Evolutionary conservation across 2,329 filamentous ascomycete genomes (phyloP).

Genomic region (Ilyonectria mors-panacis): DNA sequence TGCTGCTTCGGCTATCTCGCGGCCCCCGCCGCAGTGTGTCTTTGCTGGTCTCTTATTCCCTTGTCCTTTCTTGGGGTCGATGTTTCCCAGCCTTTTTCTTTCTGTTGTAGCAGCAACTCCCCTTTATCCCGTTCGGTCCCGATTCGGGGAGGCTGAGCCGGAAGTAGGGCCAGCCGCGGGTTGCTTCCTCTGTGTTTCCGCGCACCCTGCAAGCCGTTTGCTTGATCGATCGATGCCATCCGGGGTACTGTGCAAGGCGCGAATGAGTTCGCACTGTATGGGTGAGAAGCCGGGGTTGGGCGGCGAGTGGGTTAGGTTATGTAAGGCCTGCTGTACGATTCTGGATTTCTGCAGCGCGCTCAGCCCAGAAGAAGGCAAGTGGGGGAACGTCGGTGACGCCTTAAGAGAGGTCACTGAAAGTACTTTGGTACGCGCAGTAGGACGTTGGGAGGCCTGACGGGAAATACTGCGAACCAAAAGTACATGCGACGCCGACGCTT

Average conservation of each 20-base stretch:
- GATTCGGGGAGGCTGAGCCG: constrained; percentile 13
- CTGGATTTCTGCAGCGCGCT: constrained; percentile 21
- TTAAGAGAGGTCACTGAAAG: background rate
- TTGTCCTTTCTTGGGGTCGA: background rate
- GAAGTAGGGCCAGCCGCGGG: background rate
- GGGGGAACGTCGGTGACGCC: constrained; percentile 16
- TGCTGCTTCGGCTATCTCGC: constrained; percentile 27
- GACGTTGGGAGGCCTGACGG: background rate
- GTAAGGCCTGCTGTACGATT: constrained; percentile 19
- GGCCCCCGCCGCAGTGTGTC: constrained; percentile 8
- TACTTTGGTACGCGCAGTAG: background rate
- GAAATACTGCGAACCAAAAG: too few species aligned
- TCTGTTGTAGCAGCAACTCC: background rate
- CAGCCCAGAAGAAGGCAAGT: constrained; percentile 14
- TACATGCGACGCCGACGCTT: too few species aligned
- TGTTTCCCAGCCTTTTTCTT: constrained; percentile 21
- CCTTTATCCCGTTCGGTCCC: constrained; percentile 4
- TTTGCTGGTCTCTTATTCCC: background rate
- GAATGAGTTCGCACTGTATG: constrained; percentile 8
- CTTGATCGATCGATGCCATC: constrained; percentile 18
- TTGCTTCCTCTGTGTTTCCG: constrained; percentile 2
- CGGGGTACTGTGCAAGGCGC: background rate
- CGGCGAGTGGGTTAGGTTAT: constrained; percentile 12
- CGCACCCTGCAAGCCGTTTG: background rate
- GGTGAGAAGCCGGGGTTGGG: background rate